Base-by-base conservation (phyloP, 306 rosid genomes). In the Casuarina glauca region DNA sequence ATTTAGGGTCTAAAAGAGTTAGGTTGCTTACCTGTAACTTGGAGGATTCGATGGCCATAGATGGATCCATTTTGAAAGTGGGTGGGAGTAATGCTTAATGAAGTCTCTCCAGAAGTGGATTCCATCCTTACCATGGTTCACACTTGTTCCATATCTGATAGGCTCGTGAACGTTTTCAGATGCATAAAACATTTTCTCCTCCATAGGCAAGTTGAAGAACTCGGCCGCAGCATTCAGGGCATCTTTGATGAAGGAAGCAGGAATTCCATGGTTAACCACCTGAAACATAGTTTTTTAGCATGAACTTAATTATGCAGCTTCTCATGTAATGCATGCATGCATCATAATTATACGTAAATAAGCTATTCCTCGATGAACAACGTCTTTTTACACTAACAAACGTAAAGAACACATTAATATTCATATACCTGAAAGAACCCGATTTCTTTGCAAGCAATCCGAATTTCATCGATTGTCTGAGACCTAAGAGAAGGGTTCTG, bases 41-140 rank as follows among this genome's bases (percentile, higher is more conserved):
- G 88, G 54, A 50, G 90, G 90, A 73, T 89, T 84, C 11, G 87
- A 76, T 76, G 93, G 93, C 90, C 93, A 89, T 63, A 83, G 52
- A 57, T 82, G 86, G 76, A 89, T 79, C 89, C 90, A 89, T 16
- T 83, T 74, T 3, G 88, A 71, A 16, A 89, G 16, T 13, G 93
- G 93, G 79, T 84, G 80, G 58, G 90, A 74, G 79, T 89, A 89
- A 51, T 84, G 88, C 71, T 86, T 86, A 78, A 89, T 76, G 85
- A 89, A 89, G 79, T 87, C 86, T 77, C 93, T 89, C 93, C 90
- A 89, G 61, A 79, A 89, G 68, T 60, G 75, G 44, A 85, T 72
- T 76, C 74, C 76, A 73, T 89, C 90, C n/a, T 4, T 42, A 5
- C 72, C 85, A 50, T 84, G 90, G 38, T 85, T 86, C 16, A 86